phyloP scores from a whole-genome alignment of 345 rosid species.

The Gossypium stocksii region DNA sequence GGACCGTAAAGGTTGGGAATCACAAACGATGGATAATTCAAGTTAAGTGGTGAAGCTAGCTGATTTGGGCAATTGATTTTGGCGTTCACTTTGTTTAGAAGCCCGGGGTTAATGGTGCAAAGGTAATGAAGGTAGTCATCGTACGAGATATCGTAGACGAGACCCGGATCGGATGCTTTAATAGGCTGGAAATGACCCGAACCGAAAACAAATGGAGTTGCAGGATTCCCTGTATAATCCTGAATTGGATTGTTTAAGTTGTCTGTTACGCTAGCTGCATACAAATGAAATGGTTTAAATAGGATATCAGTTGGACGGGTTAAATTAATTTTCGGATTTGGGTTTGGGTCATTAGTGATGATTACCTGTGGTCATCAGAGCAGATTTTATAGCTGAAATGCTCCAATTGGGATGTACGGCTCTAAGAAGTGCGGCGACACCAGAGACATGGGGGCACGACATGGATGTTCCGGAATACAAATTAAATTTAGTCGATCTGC shows the following conservation, averaged over 20 bases:
- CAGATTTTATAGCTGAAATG: slow-evolving; percentile 79
- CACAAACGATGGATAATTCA: slow-evolving; percentile 66
- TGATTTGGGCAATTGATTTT: slow-evolving; percentile 40
- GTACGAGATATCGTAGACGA: slow-evolving; percentile 64
- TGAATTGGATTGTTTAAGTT: slow-evolving; percentile 41
- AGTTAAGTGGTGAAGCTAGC: slow-evolving; percentile 30
- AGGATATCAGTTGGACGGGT: too few relatives aligned
- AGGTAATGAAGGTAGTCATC: slow-evolving; percentile 51
- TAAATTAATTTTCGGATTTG: too few relatives aligned
- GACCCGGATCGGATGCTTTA: slow-evolving; percentile 73
- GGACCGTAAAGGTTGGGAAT: slow-evolving; percentile 40
- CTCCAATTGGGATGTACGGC: slow-evolving; percentile 80
- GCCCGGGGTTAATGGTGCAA: slow-evolving; percentile 34
- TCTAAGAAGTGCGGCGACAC: slow-evolving; percentile 60
- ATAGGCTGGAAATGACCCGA: slow-evolving; percentile 65
- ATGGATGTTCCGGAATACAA: slow-evolving; percentile 76
- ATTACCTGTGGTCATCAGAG: slow-evolving; percentile 57
- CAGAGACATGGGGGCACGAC: slow-evolving; percentile 90
- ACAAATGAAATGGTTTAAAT: not conserved
- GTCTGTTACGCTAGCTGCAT: slow-evolving; percentile 47
- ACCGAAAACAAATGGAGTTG: slow-evolving; percentile 57
- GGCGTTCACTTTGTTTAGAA: slow-evolving; percentile 11
- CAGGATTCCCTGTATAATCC: slow-evolving; percentile 35
- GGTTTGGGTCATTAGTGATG: not conserved
- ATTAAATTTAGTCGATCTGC: slow-evolving; percentile 39